Conservation (phyloP, 495 filamentous ascomycete species). For the Aspergillus mulundensis region DNA sequence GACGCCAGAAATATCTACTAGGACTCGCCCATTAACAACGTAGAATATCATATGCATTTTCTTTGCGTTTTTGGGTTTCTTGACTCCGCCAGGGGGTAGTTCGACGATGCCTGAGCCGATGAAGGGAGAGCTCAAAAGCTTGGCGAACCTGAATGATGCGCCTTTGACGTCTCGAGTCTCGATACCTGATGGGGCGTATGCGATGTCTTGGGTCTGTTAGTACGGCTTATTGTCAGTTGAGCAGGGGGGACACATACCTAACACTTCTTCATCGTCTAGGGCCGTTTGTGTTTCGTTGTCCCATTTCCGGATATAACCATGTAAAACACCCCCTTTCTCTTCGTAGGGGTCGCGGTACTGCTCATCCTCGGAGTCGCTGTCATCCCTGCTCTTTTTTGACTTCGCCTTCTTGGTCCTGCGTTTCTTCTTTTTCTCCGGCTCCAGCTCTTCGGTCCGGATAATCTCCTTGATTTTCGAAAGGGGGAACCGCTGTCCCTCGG, state of each 20-base stretch:
- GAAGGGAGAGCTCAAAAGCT: constrained; percentile 76
- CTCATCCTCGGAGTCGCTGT: constrained; percentile 47
- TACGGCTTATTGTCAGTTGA: not conserved
- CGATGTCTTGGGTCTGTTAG: constrained; percentile 51
- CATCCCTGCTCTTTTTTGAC: constrained; percentile 32
- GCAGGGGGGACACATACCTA: constrained; percentile 37
- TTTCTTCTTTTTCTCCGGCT: constrained; percentile 37
- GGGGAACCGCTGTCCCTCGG: constrained; percentile 49
- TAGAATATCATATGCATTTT: constrained; percentile 97
- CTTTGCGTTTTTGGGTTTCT: constrained; percentile 83
- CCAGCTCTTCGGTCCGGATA: constrained; percentile 63
- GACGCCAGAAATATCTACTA: constrained; percentile 67
- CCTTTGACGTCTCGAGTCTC: constrained; percentile 69
- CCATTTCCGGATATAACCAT: constrained; percentile 56
- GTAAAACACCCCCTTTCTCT: constrained; percentile 51
- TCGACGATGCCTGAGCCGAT: constrained; percentile 88
- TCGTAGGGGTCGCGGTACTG: constrained; percentile 56
- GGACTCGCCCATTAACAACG: constrained; percentile 73
- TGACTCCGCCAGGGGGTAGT: constrained; percentile 72
- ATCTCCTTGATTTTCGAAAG: constrained; percentile 69
- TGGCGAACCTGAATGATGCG: constrained; percentile 77
- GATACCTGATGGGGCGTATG: constrained; percentile 70
- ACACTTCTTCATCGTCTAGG: constrained; percentile 53
- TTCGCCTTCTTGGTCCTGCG: constrained; percentile 35
- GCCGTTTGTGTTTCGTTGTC: constrained; percentile 48